A percentile compares a stretch with the other conserved stretches of the same genome.
phyloP scores from a whole-genome alignment of 148 eudicot species.

The Amaranthus cruentus region DNA sequence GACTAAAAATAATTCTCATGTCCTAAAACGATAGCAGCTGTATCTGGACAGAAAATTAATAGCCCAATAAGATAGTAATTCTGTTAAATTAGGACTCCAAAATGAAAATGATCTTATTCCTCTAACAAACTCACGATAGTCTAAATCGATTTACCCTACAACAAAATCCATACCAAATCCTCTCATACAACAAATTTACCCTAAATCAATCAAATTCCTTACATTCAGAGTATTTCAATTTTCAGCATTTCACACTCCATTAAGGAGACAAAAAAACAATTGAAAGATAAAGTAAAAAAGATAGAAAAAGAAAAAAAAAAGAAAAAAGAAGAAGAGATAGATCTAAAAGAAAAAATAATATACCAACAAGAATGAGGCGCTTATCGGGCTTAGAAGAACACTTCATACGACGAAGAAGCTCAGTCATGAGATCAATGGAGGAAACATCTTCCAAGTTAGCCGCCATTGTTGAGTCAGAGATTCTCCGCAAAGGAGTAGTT shows the following conservation, averaged over 20 bases:
- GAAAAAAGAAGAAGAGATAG: background rate
- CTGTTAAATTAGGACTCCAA: too few species aligned
- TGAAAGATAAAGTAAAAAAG: background rate
- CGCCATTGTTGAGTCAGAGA: constrained; percentile 26
- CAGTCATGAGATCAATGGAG: constrained; percentile 69
- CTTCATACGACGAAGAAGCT: constrained; percentile 93
- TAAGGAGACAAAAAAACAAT: background rate
- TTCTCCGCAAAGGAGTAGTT: background rate
- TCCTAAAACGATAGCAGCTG: too few species aligned
- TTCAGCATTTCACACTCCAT: background rate
- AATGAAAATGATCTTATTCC: too few species aligned
- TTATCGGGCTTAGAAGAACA: constrained; percentile 85
- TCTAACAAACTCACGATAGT: too few species aligned
- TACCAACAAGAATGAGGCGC: constrained; percentile 90
- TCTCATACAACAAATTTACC: background rate
- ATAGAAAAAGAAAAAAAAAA: background rate
- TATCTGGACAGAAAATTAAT: too few species aligned
- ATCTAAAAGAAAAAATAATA: constrained; percentile 10
- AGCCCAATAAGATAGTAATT: too few species aligned
- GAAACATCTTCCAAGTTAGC: constrained; percentile 71
- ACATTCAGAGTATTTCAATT: background rate
- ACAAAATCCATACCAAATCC: too few species aligned
- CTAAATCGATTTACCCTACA: too few species aligned
- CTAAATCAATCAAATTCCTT: background rate
- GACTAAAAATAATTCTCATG: too few species aligned